Percentiles rank a stretch among this genome's conserved stretches.
phyloP scores from a whole-genome alignment of 23 red algal species.

The Chondrus crispus region DNA sequence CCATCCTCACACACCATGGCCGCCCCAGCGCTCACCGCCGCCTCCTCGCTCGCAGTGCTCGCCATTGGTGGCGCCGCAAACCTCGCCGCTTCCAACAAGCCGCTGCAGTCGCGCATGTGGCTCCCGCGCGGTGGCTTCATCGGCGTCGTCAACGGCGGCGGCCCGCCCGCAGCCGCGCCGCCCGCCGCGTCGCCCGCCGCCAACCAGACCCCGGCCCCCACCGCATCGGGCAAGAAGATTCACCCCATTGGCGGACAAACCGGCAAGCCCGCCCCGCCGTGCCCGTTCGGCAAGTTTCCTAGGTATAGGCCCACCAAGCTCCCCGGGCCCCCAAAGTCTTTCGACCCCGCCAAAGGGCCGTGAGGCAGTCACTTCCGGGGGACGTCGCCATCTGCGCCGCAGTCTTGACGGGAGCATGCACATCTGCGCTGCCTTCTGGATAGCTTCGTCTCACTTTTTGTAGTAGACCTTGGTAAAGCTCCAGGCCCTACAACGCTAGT shows the following conservation, averaged over 20 bases:
- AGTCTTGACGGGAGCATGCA: too few relatives aligned
- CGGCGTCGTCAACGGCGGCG: constrained; percentile 1
- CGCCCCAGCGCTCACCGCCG: constrained; percentile 37
- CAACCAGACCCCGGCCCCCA: not conserved
- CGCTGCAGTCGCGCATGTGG: constrained; percentile 17
- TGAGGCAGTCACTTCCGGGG: too few relatives aligned
- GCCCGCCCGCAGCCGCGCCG: not conserved
- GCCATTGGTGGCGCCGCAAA: constrained; percentile 37
- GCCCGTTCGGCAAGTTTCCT: constrained; percentile 49
- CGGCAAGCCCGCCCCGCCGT: constrained; percentile 40
- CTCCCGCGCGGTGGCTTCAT: constrained; percentile 35
- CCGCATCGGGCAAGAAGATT: not conserved
- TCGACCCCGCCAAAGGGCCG: constrained; percentile 16
- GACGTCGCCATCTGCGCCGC: too few relatives aligned
- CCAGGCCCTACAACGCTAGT: too few relatives aligned
- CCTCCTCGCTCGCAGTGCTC: constrained; percentile 34
- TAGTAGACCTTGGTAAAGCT: too few relatives aligned
- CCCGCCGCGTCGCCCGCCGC: not conserved
- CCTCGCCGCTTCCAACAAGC: constrained; percentile 33
- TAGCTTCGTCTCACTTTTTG: too few relatives aligned
- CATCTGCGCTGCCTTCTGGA: too few relatives aligned
- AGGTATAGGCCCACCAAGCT: constrained; percentile 55
- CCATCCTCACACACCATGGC: not conserved
- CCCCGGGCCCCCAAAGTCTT: constrained; percentile 39
- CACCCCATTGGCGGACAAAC: constrained; percentile 36